Conservation (phyloP, 1,139 yeast genomes). For the Saccharomyces hybrid region DNA sequence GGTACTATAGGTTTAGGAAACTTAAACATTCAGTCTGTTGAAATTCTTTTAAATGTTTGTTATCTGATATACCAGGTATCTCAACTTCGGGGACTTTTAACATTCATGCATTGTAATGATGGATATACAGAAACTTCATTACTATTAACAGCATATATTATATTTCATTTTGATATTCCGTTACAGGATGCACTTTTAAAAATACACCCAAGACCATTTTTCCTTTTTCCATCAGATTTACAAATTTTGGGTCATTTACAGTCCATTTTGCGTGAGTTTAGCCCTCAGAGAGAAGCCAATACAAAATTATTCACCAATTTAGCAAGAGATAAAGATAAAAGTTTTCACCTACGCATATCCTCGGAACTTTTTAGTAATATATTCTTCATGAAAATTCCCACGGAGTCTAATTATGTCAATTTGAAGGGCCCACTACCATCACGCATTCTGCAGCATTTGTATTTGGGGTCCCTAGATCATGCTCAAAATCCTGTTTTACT, state of each 20-base stretch:
- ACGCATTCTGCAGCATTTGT: constrained; percentile 71
- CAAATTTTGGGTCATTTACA: constrained; percentile 58
- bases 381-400: constrained; percentile 26
- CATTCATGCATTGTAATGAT: constrained; percentile 70
- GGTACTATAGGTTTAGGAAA: constrained; percentile 75
- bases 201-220: constrained; percentile 72
- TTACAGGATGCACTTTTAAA: constrained; percentile 46
- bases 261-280: constrained; percentile 39
- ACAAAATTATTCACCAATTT: constrained; percentile 1
- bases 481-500: constrained; percentile 68
- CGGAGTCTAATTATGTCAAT: constrained; percentile 23
- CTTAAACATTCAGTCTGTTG: constrained; percentile 38
- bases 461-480: constrained; percentile 77
- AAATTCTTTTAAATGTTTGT: constrained; percentile 56
- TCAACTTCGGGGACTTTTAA: constrained; percentile 8
- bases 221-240: constrained; percentile 72
- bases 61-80: constrained; percentile 29
- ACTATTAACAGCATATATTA: constrained; percentile 59
- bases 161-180: constrained; percentile 52
- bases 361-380: constrained; percentile 31
- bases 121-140: constrained; percentile 90
- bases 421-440: constrained; percentile 38
- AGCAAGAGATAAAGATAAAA: neutral
- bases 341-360: constrained; percentile 20
- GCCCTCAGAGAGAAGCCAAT: constrained; percentile 20